Evolutionary conservation across 2,329 filamentous ascomycete genomes (phyloP).

Genomic region (Mycocentrospora acerina): DNA sequence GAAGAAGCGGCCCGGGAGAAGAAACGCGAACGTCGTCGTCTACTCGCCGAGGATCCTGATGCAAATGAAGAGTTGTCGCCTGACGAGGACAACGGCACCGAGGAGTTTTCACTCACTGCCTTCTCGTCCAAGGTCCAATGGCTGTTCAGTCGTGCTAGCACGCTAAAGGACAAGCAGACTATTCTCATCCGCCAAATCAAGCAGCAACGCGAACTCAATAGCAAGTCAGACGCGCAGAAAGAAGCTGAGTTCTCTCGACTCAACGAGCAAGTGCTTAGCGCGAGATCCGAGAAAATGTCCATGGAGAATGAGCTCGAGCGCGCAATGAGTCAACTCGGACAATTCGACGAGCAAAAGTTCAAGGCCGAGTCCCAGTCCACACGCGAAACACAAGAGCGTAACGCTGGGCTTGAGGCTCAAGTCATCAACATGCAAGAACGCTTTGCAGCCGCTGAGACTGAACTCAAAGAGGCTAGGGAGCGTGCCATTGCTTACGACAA

Average conservation of each 20-base stretch:
- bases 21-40: conserved; percentile 36
- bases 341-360: conserved; percentile 31
- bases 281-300: conserved; percentile 36
- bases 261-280: conserved; percentile 44
- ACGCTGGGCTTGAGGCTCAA: conserved; percentile 35
- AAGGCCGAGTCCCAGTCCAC: conserved; percentile 22
- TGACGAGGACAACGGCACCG: conserved; percentile 60
- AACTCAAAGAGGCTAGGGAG: conserved; percentile 28
- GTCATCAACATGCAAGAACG: conserved; percentile 38
- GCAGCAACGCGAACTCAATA: conserved; percentile 91
- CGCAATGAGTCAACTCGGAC: conserved; percentile 32
- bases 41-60: conserved; percentile 54
- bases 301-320: conserved; percentile 41
- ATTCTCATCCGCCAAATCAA: conserved; percentile 91
- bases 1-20: conserved; percentile 45
- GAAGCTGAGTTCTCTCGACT: conserved; percentile 44
- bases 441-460: conserved; percentile 29
- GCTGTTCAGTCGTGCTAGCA: conserved; percentile 74
- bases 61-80: conserved; percentile 64
- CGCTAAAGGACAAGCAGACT: conserved; percentile 81
- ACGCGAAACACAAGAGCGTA: conserved; percentile 33
- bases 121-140: conserved; percentile 79
- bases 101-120: conserved; percentile 70
- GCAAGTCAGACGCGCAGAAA: conserved; percentile 68
- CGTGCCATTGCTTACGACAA: conserved; percentile 35